These are phyloP conservation scores for Bromus sterilis DNA, from an alignment of 176 grass and related monocot genomes.

Conservation along the genomic window DNA sequence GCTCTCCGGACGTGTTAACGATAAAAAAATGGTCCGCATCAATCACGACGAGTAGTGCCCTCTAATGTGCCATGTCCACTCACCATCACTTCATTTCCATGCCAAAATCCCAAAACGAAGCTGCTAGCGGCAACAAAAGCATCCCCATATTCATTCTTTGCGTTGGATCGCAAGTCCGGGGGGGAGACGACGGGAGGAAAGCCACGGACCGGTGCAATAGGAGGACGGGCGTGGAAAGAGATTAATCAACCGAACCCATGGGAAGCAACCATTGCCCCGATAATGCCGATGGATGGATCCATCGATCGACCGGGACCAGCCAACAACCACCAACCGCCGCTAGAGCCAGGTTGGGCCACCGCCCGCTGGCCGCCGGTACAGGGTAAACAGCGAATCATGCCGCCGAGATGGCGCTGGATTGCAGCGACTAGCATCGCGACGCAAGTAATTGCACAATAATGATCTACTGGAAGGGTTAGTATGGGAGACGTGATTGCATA, in stretches of 20 bases:
- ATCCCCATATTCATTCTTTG: too few species aligned
- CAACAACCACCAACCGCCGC: background rate
- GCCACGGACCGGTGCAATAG: background rate
- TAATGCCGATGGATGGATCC: background rate
- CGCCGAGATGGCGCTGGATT: background rate
- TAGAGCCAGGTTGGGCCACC: background rate
- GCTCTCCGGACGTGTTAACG: conserved; percentile 18
- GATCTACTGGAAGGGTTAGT: background rate
- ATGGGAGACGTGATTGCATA: background rate
- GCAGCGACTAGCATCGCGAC: background rate
- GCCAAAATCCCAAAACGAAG: background rate
- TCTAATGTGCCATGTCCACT: background rate
- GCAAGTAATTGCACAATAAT: background rate
- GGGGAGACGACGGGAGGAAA: too few species aligned
- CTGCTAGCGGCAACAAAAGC: background rate
- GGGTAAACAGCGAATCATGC: background rate
- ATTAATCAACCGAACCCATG: conserved; percentile 6
- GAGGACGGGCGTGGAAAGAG: background rate
- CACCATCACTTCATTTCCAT: background rate
- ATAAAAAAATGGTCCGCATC: background rate
- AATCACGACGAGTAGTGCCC: background rate
- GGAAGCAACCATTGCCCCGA: background rate
- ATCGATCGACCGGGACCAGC: background rate
- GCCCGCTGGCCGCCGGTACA: background rate
- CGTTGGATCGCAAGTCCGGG: too few species aligned